Evolutionary conservation across 768 basidiomycete species (phyloP), one percentile per base, ranked within the genome.

Genomic region (Lentinula raphanica): DNA sequence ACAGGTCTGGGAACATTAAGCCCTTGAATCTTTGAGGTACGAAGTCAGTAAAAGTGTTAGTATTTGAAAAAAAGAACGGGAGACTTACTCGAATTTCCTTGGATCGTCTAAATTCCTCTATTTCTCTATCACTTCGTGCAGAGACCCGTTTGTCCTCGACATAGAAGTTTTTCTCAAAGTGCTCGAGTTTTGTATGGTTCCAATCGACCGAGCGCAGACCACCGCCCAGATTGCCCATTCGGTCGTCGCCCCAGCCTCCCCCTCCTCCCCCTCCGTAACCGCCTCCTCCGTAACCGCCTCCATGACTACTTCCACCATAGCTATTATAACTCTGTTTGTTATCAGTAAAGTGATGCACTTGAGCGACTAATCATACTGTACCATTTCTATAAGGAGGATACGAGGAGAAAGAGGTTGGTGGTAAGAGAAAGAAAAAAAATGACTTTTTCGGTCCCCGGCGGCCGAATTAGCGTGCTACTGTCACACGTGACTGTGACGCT

Each of bases 81-180:
- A 44, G 17, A 59, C 75, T 49, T 54, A 90, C 92, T 79, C 88
- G 90, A 72, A 99, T 98, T 71, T 95, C 90, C 71, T 97, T 93
- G 49, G 61, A 61, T 27, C 82, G 79, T 61, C 89, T 81, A 74
- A 95, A 98, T 53, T 94, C 93, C 57, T 92, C 89, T 58, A 98
- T 81, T 67, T 99, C 96, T 50, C 84, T 78, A 13, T 98, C 94
- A 54, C 79, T 84, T 62, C 87, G 87, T 32, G 80, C 75, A 23
- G 85, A 73, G 45, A 98, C 92, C 31, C 86, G 83, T 67, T 90
- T 87, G 72, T 98, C 92, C 71, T 99, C 94, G 46, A 87, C 78
- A 65, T 95, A 95, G 64, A 96, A 98, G 79, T 98, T 98, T 79
- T 98, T 99, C 75, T 98, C 96, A 64, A 99, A 98, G 64, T 82